Evolutionary conservation across 179 eudicot genomes (phyloP).

Genomic region (Corrigiola litoralis): DNA sequence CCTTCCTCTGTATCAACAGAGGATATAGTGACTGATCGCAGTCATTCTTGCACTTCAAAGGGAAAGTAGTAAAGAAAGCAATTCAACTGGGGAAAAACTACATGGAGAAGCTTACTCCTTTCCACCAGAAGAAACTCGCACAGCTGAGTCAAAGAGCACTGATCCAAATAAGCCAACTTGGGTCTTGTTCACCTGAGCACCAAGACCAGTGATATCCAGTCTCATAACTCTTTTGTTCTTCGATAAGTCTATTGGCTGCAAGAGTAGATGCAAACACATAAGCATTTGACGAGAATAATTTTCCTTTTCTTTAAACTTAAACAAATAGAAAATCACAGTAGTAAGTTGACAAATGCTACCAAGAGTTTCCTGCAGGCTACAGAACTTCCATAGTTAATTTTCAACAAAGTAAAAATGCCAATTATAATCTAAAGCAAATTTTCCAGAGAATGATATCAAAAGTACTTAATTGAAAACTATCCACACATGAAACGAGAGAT

Average conservation of each 20-base stretch:
- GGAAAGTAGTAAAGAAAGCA: background rate
- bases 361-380: too few relatives aligned
- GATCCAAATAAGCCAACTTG: conserved; percentile 79
- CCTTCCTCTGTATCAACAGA: too few relatives aligned
- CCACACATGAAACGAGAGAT: background rate
- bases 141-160: conserved; percentile 79
- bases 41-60: too few relatives aligned
- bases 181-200: conserved; percentile 58
- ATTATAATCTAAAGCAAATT: too few relatives aligned
- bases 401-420: too few relatives aligned
- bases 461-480: background rate
- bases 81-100: conserved; percentile 1
- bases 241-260: conserved; percentile 53
- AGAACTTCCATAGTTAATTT: too few relatives aligned
- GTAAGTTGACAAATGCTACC: too few relatives aligned
- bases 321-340: too few relatives aligned
- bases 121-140: conserved; percentile 68
- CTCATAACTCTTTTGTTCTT: conserved; percentile 45
- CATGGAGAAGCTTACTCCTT: conserved; percentile 60
- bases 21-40: too few relatives aligned
- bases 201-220: conserved; percentile 56
- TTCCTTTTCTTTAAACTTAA: too few relatives aligned
- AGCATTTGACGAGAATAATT: too few relatives aligned
- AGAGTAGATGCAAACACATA: conserved; percentile 20
- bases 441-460: too few relatives aligned